A percentile compares a stretch with the other conserved stretches of the same genome.
These are phyloP conservation scores for Prunella vulgaris DNA, from an alignment of 257 asterid species.

Conservation along the genomic window DNA sequence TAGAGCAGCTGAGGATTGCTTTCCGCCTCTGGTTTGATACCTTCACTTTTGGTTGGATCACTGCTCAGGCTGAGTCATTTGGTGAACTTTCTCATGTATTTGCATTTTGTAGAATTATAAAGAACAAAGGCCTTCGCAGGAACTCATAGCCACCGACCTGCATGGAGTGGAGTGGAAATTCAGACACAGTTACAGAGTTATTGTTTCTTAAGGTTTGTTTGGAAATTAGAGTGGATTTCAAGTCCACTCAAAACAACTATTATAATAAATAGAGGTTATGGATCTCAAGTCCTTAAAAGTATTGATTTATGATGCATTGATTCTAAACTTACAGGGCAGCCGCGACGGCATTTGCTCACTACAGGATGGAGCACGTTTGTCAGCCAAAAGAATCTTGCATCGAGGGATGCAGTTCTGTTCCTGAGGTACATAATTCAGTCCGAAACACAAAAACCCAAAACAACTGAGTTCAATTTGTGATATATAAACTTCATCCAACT, in stretches of 20 bases:
- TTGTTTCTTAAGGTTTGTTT: background rate
- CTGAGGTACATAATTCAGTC: conserved; percentile 67
- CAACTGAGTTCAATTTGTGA: too few species aligned
- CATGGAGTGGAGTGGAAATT: conserved; percentile 98
- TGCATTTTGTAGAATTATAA: conserved; percentile 58
- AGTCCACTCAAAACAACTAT: too few species aligned
- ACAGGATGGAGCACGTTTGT: conserved; percentile 98
- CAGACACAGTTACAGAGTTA: conserved; percentile 96
- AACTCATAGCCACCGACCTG: conserved; percentile 81
- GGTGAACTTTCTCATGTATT: conserved; percentile 17
- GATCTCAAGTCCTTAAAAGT: too few species aligned
- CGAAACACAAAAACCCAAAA: too few species aligned
- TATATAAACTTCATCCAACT: too few species aligned
- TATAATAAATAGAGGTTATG: too few species aligned
- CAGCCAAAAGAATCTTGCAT: conserved; percentile 84
- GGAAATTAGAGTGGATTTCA: too few species aligned
- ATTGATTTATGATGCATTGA: conserved; percentile 14
- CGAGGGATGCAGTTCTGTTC: conserved; percentile 94
- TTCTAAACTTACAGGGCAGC: conserved; percentile 72
- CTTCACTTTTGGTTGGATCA: too few species aligned
- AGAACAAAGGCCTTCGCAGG: conserved; percentile 96
- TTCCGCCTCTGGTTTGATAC: conserved; percentile 83
- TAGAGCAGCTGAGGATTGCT: conserved; percentile 99
- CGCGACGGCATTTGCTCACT: conserved; percentile 95
- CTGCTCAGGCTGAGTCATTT: conserved; percentile 4